phyloP scores from a whole-genome alignment of 192 early-diverging fungal genomes.

The Umbelopsis ramanniana region DNA sequence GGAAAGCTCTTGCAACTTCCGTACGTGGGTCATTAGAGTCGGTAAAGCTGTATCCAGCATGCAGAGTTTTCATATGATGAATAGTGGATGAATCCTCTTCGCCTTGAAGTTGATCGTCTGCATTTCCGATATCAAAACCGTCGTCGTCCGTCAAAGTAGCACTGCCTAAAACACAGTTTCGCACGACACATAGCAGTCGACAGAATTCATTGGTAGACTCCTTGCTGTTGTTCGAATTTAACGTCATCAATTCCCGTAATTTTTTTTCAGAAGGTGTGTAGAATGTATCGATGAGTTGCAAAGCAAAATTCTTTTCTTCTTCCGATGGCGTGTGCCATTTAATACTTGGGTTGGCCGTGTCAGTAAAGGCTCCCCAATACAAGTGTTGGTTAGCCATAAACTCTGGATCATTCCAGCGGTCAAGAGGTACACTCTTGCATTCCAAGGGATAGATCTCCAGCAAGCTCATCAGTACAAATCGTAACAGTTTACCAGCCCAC shows the following conservation, averaged over 20 bases:
- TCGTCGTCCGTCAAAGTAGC: conserved; percentile 58
- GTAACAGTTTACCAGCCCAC: conserved; percentile 69
- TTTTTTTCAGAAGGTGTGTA: conserved; percentile 46
- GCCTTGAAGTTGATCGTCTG: conserved; percentile 28
- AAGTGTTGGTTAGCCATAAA: conserved; percentile 70
- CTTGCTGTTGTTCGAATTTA: conserved; percentile 6
- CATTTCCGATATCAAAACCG: conserved; percentile 41
- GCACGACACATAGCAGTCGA: conserved; percentile 49
- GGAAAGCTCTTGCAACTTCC: conserved; percentile 51
- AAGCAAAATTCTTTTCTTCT: conserved; percentile 68
- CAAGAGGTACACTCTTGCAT: conserved; percentile 50
- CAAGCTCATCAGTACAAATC: conserved; percentile 48
- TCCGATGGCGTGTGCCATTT: conserved; percentile 81
- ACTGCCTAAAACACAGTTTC: conserved; percentile 61
- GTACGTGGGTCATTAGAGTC: conserved; percentile 55
- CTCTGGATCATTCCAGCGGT: conserved; percentile 62
- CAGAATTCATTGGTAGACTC: conserved; percentile 58
- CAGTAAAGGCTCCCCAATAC: conserved; percentile 74
- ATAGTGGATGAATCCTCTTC: conserved; percentile 46
- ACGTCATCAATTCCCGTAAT: conserved; percentile 47
- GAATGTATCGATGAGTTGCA: conserved; percentile 64
- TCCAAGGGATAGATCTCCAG: conserved; percentile 65
- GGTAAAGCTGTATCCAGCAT: conserved; percentile 72
- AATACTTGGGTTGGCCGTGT: conserved; percentile 58
- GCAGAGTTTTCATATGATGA: conserved; percentile 45